These are phyloP conservation scores for Bothriochloa decipiens DNA, from an alignment of 176 grass and related monocot species.

Conservation along the genomic window DNA sequence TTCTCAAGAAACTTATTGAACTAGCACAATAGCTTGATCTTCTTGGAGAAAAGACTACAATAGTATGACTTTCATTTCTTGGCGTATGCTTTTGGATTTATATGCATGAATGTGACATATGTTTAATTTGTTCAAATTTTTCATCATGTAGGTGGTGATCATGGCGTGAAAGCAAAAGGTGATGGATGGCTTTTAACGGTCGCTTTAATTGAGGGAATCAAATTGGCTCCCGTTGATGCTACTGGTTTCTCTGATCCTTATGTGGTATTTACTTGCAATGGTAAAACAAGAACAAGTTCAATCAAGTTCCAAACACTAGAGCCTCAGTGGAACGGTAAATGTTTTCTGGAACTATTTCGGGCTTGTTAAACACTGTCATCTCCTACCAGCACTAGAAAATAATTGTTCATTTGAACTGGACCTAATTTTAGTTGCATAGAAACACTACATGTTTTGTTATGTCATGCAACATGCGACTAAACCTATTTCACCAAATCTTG, in stretches of 20 bases:
- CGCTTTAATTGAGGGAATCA: slow-evolving; percentile 83
- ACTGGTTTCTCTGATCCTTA: slow-evolving; percentile 89
- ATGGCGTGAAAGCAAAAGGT: slow-evolving; percentile 84
- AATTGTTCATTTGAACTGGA: slow-evolving; percentile 7
- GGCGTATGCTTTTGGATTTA: slow-evolving; percentile 23
- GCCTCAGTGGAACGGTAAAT: slow-evolving; percentile 92
- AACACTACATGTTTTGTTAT: slow-evolving; percentile 2
- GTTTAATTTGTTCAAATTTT: slow-evolving; percentile 26
- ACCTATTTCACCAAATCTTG: slow-evolving; percentile 33
- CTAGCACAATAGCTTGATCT: neutral
- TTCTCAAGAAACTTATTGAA: neutral
- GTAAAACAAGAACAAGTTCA: slow-evolving; percentile 91
- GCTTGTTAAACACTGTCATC: slow-evolving; percentile 9
- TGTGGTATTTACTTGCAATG: slow-evolving; percentile 93
- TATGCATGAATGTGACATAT: slow-evolving; percentile 29
- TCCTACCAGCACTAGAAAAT: slow-evolving; percentile 9
- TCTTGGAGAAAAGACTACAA: slow-evolving; percentile 12
- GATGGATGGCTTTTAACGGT: slow-evolving; percentile 93
- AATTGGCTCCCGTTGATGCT: slow-evolving; percentile 75
- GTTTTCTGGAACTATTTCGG: neutral
- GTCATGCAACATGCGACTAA: slow-evolving; percentile 25
- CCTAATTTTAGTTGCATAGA: neutral
- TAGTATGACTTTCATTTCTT: slow-evolving; percentile 17
- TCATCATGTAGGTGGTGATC: slow-evolving; percentile 66
- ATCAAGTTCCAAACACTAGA: slow-evolving; percentile 88